Evolutionary conservation across 164 flowering plant genomes (phyloP), one percentile per base, ranked within the genome.

Genomic region (Platanus orientalis): DNA sequence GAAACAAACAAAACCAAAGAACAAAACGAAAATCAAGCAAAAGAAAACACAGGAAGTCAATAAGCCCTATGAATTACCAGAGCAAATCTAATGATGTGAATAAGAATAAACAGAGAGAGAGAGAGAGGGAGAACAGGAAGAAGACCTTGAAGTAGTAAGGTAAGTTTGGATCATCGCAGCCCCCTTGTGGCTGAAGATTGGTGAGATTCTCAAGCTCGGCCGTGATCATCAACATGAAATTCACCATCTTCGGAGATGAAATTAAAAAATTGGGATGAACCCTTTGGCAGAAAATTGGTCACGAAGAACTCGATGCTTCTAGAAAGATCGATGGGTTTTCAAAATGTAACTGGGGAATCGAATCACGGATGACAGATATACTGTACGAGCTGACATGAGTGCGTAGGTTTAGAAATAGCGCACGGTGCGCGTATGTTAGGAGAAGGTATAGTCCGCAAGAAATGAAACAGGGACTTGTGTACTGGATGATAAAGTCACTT

Each of bases 131-230:
- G 30, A 7, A 3, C 12, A 12, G 51, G 32, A 59, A 54, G 39
- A n/a, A 21, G 32, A 90, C 98, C 92, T 88, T 92, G 83, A 90
- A 80, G 79, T 72, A 72, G 76, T 76, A 92, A 48, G 81, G 26
- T 80, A 88, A 88, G 65, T 64, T 60, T 19, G 87, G 85, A 75
- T 90, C 92, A 57, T 90, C 92, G 68, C 83, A 80, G 67, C 98
- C 98, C 20, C 81, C 93, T 45, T 82, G 81, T n/a, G 96, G 98
- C 66, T 85, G 90, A 57, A 92, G 84, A 56, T 75, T 63, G 32
- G 89, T 78, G 30, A 92, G 77, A 67, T 86, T 86, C 60, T 92
- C 98, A 40, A 89, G 82, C 3, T 92, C 96, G 9, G 84, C 96
- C 2, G 73, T 57, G 66, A 92, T 80, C 81, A 28, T 71, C 72